Evolutionary conservation across 768 basidiomycete species (phyloP).

Genomic region (Obba rivulosa): DNA sequence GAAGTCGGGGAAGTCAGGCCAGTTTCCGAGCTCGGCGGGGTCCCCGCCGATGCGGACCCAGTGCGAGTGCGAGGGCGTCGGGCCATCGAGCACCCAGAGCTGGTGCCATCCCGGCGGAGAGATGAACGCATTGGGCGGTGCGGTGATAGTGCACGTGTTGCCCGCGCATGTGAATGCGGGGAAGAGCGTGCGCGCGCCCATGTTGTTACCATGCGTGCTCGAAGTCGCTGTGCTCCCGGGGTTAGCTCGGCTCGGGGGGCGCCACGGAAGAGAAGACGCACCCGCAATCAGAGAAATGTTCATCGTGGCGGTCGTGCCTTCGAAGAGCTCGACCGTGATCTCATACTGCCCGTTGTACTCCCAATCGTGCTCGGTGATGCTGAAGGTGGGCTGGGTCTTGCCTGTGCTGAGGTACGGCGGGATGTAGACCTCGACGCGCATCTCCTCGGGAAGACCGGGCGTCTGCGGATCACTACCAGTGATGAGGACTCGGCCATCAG

Average conservation of each 20-base stretch:
- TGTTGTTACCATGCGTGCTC: constrained; percentile 73
- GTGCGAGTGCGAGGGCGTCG: constrained; percentile 67
- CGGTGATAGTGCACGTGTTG: constrained; percentile 69
- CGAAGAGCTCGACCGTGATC: constrained; percentile 41
- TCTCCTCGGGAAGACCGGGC: constrained; percentile 63
- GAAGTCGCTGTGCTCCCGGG: constrained; percentile 45
- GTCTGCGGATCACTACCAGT: constrained; percentile 75
- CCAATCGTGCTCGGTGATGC: constrained; percentile 59
- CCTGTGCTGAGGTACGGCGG: constrained; percentile 80
- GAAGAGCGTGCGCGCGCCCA: constrained; percentile 70
- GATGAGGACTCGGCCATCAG: constrained; percentile 69
- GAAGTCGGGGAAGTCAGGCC: constrained; percentile 69
- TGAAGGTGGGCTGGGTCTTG: constrained; percentile 55
- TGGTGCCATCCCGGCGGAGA: constrained; percentile 77
- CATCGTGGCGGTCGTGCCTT: constrained; percentile 42
- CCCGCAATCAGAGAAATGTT: constrained; percentile 62
- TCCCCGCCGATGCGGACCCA: constrained; percentile 82
- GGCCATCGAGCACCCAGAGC: constrained; percentile 71
- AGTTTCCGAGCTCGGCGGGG: constrained; percentile 62
- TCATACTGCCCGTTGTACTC: constrained; percentile 44
- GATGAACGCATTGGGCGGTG: constrained; percentile 64
- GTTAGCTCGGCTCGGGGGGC: not conserved
- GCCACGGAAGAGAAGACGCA: constrained; percentile 23
- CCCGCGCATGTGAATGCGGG: constrained; percentile 66
- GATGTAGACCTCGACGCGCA: constrained; percentile 74